Evolutionary conservation across 495 filamentous ascomycete species (phyloP).

Genomic region (Geoglossum glabrum): DNA sequence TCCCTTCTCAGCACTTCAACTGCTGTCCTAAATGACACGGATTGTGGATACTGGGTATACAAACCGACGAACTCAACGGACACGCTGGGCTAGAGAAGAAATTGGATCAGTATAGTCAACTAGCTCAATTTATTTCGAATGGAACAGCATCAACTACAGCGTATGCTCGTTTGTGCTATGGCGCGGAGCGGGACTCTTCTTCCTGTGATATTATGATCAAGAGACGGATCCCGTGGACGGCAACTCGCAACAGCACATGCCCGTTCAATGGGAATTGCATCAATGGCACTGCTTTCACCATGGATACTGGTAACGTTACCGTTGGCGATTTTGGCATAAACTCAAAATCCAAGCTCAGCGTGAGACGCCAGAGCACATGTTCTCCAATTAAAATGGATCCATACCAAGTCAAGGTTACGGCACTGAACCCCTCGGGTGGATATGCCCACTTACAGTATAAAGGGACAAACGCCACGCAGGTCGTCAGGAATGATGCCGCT

Average conservation of each 20-base stretch:
- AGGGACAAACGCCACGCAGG: neutral
- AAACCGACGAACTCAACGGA: neutral
- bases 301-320: neutral
- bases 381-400: neutral
- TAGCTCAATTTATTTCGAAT: neutral
- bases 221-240: neutral
- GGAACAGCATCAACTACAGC: neutral
- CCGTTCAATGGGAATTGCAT: neutral
- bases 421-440: neutral
- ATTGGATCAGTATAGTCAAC: neutral
- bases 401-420: neutral
- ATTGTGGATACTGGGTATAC: neutral
- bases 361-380: neutral
- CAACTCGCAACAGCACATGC: neutral
- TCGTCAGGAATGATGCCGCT: neutral
- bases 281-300: neutral
- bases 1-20: too few relatives aligned
- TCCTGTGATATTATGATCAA: neutral
- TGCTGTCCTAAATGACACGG: too few relatives aligned
- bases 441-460: neutral
- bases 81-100: neutral
- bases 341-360: neutral
- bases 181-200: neutral
- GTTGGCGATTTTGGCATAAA: neutral
- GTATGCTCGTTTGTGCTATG: neutral